Percentiles rank a stretch among this genome's conserved stretches.
These are phyloP conservation scores for Blastocystis sp. DNA, from an alignment of 352 stramenopile species.

Conservation along the genomic window DNA sequence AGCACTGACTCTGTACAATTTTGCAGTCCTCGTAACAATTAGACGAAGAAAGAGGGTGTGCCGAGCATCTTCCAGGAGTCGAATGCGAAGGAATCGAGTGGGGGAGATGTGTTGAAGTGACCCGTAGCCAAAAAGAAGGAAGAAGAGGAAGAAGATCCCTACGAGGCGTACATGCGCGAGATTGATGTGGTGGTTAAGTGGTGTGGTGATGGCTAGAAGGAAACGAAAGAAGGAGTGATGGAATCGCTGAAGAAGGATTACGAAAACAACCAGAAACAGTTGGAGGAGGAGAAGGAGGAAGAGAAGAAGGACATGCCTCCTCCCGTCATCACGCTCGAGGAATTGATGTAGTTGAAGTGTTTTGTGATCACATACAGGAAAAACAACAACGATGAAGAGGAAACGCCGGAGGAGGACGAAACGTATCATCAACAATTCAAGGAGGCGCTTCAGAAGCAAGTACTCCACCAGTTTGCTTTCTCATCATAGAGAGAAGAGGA, in stretches of 20 bases:
- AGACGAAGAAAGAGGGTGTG: neutral
- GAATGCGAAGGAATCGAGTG: neutral
- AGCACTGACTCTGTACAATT: neutral
- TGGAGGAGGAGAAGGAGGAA: slow-evolving; percentile 57
- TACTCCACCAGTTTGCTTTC: no score
- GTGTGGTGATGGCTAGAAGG: neutral
- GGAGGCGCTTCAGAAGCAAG: slow-evolving; percentile 76
- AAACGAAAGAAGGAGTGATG: slow-evolving; percentile 39
- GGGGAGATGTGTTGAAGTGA: no score
- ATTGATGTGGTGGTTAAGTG: slow-evolving; percentile 3
- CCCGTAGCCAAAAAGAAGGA: no score
- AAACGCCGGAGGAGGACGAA: slow-evolving; percentile 74
- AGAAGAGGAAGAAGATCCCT: slow-evolving; percentile 71
- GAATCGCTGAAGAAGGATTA: slow-evolving; percentile 40
- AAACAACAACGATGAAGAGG: slow-evolving; percentile 50
- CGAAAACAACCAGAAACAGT: slow-evolving; percentile 35
- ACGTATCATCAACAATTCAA: slow-evolving; percentile 76
- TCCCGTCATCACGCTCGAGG: slow-evolving; percentile 77
- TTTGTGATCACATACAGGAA: slow-evolving; percentile 21
- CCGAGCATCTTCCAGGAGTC: neutral
- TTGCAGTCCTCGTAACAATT: neutral
- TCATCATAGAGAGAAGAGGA: slow-evolving; percentile 59
- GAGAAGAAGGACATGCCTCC: slow-evolving; percentile 26
- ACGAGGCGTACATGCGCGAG: slow-evolving; percentile 74
- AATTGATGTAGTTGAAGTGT: slow-evolving; percentile 76